Evolutionary conservation across 2,329 filamentous ascomycete species (phyloP).

Genomic region (Pseudogymnoascus verrucosus): DNA sequence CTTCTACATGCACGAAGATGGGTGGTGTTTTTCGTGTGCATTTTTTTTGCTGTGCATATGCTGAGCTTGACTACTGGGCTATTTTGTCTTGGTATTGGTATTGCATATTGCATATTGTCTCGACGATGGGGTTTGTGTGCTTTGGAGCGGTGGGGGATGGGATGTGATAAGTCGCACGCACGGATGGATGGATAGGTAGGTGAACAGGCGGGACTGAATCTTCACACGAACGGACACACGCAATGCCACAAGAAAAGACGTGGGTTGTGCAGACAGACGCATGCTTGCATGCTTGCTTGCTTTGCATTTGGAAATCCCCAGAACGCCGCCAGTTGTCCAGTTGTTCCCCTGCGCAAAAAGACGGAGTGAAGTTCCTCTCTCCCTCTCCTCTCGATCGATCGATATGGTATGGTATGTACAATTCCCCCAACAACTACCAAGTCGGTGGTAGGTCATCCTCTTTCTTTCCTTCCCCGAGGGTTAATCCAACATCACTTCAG

Average conservation of each 20-base stretch:
- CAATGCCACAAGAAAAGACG: not conserved
- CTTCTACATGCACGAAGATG: not conserved
- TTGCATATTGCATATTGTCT: too few relatives aligned
- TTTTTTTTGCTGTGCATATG: not conserved
- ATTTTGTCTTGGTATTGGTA: too few relatives aligned
- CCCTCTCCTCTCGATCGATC: not conserved
- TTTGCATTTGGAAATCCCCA: not conserved
- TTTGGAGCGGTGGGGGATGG: too few relatives aligned
- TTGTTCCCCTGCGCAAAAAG: not conserved
- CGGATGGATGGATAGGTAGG: not conserved
- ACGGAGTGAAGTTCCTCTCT: not conserved
- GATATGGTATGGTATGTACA: not conserved
- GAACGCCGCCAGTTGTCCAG: too few relatives aligned
- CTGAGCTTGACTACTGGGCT: not conserved
- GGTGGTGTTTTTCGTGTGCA: not conserved
- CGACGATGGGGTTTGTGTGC: too few relatives aligned
- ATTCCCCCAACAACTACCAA: not conserved
- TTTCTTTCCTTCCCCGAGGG: not conserved
- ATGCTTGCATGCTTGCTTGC: not conserved
- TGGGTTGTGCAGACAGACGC: not conserved
- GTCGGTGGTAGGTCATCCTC: not conserved
- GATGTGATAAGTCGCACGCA: too few relatives aligned
- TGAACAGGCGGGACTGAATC: not conserved
- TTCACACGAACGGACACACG: not conserved
- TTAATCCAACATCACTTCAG: not conserved